These are phyloP conservation scores for Dendryphion nanum DNA, from an alignment of 2,329 filamentous ascomycete species.

Conservation along the genomic window DNA sequence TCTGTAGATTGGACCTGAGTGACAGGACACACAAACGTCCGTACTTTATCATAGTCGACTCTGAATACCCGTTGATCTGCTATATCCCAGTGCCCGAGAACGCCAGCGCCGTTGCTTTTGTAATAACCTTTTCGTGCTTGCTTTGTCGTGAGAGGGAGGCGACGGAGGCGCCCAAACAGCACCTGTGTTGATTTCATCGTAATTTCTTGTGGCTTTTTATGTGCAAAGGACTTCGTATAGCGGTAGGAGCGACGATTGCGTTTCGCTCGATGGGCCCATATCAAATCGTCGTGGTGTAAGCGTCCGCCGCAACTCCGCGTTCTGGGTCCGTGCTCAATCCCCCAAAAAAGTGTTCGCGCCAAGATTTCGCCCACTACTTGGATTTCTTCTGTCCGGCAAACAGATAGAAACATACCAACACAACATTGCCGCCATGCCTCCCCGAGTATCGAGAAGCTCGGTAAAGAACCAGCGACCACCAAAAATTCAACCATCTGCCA, in stretches of 20 bases:
- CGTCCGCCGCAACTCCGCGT: too few species aligned
- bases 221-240: background rate
- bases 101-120: conserved; percentile 89
- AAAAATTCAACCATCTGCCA: conserved; percentile 27
- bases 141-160: conserved; percentile 85
- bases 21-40: conserved; percentile 66
- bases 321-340: too few species aligned
- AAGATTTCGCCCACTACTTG: conserved; percentile 16
- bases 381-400: background rate
- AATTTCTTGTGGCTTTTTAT: background rate
- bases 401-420: background rate
- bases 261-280: too few species aligned
- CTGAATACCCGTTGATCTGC: conserved; percentile 74
- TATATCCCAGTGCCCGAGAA: conserved; percentile 75
- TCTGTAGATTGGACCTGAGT: too few species aligned
- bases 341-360: conserved; percentile 6
- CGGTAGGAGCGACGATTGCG: too few species aligned
- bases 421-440: conserved; percentile 49
- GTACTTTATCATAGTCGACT: conserved; percentile 83
- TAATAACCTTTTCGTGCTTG: conserved; percentile 92
- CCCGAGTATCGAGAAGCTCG: conserved; percentile 43
- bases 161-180: conserved; percentile 68
- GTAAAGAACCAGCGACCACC: conserved; percentile 31
- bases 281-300: too few species aligned
- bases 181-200: conserved; percentile 66